These are phyloP conservation scores for Casuarina cunninghamiana DNA, from an alignment of 306 rosid species.

Conservation along the genomic window DNA sequence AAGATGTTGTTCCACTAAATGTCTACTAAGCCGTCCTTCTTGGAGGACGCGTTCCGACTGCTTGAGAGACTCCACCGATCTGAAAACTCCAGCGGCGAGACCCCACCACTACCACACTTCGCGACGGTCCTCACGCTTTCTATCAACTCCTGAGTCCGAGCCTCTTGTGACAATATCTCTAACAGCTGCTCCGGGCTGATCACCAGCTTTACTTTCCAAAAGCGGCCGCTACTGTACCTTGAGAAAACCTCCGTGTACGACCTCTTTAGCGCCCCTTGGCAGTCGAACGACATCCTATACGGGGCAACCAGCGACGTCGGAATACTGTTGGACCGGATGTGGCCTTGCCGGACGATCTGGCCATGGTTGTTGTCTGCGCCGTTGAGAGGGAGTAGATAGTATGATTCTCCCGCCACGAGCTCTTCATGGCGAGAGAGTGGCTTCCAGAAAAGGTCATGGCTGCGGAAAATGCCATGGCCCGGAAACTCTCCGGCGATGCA, in stretches of 20 bases:
- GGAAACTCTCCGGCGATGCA: conserved; percentile 71
- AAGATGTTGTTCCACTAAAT: conserved; percentile 22
- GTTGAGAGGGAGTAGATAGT: conserved; percentile 65
- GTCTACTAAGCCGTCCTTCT: conserved; percentile 41
- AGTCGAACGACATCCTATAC: conserved; percentile 71
- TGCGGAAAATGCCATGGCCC: conserved; percentile 63
- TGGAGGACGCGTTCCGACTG: conserved; percentile 57
- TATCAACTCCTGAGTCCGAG: conserved; percentile 62
- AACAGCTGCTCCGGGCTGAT: conserved; percentile 63
- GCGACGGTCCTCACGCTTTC: conserved; percentile 81
- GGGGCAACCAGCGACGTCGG: conserved; percentile 48
- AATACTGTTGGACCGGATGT: conserved; percentile 65
- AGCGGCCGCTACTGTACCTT: conserved; percentile 36
- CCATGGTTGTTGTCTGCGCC: neutral
- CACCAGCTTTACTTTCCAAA: conserved; percentile 89
- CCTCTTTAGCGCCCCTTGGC: conserved; percentile 52
- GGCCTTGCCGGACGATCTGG: conserved; percentile 54
- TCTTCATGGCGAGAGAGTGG: conserved; percentile 56
- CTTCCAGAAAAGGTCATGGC: conserved; percentile 78
- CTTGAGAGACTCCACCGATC: conserved; percentile 76
- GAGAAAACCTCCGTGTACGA: conserved; percentile 52
- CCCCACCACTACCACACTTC: conserved; percentile 53
- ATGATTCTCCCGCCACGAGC: conserved; percentile 58
- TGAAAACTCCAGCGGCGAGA: conserved; percentile 48
- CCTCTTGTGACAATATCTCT: conserved; percentile 75